Conservation (phyloP, 345 rosid genomes). For the Camelina laxa region DNA sequence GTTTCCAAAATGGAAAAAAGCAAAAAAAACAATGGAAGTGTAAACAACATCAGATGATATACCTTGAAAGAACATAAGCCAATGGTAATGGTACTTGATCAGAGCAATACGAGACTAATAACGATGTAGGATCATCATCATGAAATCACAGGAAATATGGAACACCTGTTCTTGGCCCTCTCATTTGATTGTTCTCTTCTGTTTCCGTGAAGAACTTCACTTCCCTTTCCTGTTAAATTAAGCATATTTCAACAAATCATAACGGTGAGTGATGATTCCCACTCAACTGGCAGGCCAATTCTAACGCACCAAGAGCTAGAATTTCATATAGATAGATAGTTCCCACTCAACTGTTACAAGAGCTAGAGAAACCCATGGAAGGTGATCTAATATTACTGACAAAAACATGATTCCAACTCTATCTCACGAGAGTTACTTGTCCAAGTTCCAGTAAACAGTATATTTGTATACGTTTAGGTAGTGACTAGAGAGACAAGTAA, state of each 20-base stretch:
- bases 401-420: not conserved
- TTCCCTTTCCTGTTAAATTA: slow-evolving; percentile 76
- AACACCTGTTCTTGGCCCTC: slow-evolving; percentile 98
- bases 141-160: slow-evolving; percentile 83
- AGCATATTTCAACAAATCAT: slow-evolving; percentile 14
- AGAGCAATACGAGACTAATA: slow-evolving; percentile 32
- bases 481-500: not conserved
- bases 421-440: not conserved
- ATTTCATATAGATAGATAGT: slow-evolving; percentile 10
- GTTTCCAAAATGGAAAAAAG: slow-evolving; percentile 21
- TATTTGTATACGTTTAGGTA: not conserved
- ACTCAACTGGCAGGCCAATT: no score
- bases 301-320: not conserved
- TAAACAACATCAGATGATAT: slow-evolving; percentile 44
- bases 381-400: not conserved
- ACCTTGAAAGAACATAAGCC: slow-evolving; percentile 46
- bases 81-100: slow-evolving; percentile 32
- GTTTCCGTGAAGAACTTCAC: slow-evolving; percentile 98
- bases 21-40: slow-evolving; percentile 30
- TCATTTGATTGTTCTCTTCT: slow-evolving; percentile 99
- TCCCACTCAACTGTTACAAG: not conserved
- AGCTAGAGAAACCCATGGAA: slow-evolving; percentile 11
- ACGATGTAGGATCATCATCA: slow-evolving; percentile 23
- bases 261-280: slow-evolving; percentile 12
- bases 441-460: slow-evolving; percentile 8